A percentile compares a stretch with the other conserved stretches of the same genome.
phyloP scores from a whole-genome alignment of 495 filamentous ascomycete species.

The Penicillium macrosclerotiorum region DNA sequence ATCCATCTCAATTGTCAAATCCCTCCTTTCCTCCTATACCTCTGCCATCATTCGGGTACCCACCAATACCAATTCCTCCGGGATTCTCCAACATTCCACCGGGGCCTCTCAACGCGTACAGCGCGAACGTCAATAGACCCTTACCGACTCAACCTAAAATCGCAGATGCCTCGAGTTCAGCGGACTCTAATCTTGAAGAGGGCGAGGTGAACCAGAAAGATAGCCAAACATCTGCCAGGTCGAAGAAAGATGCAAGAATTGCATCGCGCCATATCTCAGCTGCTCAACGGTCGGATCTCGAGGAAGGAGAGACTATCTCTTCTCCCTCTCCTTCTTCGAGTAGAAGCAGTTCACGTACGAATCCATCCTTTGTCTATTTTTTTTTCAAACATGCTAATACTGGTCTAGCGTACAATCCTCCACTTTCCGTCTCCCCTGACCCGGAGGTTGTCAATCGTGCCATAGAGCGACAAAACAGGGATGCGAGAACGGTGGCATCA shows the following conservation, averaged over 20 bases:
- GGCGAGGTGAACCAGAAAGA: conserved; percentile 72
- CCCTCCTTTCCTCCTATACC: conserved; percentile 26
- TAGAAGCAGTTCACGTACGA: conserved; percentile 40
- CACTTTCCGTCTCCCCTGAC: conserved; percentile 27
- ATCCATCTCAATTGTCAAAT: conserved; percentile 27
- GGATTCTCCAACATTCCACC: conserved; percentile 13
- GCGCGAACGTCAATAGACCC: background rate
- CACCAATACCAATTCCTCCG: conserved; percentile 22
- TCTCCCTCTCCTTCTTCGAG: conserved; percentile 21
- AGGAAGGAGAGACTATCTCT: conserved; percentile 31
- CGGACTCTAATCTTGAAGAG: conserved; percentile 55
- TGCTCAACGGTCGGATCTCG: conserved; percentile 15
- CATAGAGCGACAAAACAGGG: conserved; percentile 14
- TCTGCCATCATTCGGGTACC: conserved; percentile 23
- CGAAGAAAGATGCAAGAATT: background rate
- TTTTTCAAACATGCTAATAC: conserved; percentile 21
- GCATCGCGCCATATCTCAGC: background rate
- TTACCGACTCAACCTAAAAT: conserved; percentile 7
- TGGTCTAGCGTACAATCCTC: conserved; percentile 41
- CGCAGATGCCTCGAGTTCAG: background rate
- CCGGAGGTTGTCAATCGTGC: conserved; percentile 14
- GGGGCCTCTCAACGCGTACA: background rate
- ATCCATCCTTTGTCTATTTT: background rate
- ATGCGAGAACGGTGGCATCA: background rate
- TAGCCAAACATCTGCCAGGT: conserved; percentile 35